Base-by-base conservation (phyloP, 106 monocot genomes). In the Dendrobium nobile region DNA sequence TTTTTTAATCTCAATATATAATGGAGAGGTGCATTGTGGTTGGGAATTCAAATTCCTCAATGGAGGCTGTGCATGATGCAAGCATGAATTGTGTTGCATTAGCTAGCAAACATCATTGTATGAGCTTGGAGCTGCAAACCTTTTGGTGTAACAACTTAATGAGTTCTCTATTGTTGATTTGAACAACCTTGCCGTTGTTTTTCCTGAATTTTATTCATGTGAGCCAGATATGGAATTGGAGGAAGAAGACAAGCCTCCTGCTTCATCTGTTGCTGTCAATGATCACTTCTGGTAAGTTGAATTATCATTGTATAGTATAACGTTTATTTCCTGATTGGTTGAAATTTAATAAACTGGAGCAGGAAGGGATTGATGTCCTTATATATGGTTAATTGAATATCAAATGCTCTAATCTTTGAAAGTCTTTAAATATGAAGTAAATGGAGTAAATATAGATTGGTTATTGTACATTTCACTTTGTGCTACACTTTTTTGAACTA, bases 21-120 rank as follows among this genome's bases (percentile, higher is more conserved):
- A n/a, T n/a, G n/a, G n/a, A n/a, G n/a, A n/a, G n/a, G n/a, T n/a
- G n/a, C n/a, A n/a, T n/a, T n/a, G n/a, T n/a, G n/a, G n/a, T n/a
- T n/a, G n/a, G n/a, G n/a, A 1, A 31, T 72, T 98, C 97, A 16
- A 98, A 98, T 56, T 89, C 89, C 0, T 82, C 94, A 0, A 94
- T 98, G 47, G 97, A 98, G 83, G 97, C 97, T 3, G 92, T 94
- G 1, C 97, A 90, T 75, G 97, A 94, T 80, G 92, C 94, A 11
- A 44, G 79, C 37, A 94, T 98, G 94, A 98, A 98, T 88, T 98
- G 97, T 54, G 88, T 94, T 47, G 92, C 88, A 15, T 92, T 94
- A 0, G 97, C 97, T 3, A 92, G 89, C 84, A 92, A 87, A 84
- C 97, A 90, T 54, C 89, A 13, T 47, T 91, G 9, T 94, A 94